Percentiles rank a stretch among this genome's conserved stretches.
Evolutionary conservation across 352 stramenopile species (phyloP).

Genomic region (Globisporangium viniferum): DNA sequence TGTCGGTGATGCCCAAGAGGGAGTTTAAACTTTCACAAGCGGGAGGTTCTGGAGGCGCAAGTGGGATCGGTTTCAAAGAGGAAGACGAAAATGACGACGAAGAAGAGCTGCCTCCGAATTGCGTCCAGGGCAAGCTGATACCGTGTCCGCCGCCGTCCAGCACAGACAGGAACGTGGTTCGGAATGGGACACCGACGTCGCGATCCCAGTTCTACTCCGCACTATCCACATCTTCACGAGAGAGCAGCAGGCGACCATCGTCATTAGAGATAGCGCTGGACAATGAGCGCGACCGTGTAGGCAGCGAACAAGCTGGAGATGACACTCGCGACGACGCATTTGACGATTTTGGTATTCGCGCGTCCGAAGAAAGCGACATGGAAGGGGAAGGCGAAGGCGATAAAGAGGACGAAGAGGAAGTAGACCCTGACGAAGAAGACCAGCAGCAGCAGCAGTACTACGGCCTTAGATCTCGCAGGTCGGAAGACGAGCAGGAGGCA

Average conservation of each 20-base stretch:
- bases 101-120: slow-evolving; percentile 25
- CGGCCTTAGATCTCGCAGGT: neutral
- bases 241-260: neutral
- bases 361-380: neutral
- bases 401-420: neutral
- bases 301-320: neutral
- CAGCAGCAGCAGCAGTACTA: neutral
- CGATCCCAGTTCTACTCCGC: slow-evolving; percentile 20
- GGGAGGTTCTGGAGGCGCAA: neutral
- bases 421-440: neutral
- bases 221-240: neutral
- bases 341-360: neutral
- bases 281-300: neutral
- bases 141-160: slow-evolving; percentile 24
- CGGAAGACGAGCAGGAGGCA: neutral
- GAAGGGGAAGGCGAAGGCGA: neutral
- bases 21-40: neutral
- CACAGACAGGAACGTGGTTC: neutral
- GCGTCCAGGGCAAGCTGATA: slow-evolving; percentile 33
- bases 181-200: slow-evolving; percentile 9
- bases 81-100: slow-evolving; percentile 13
- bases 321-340: neutral
- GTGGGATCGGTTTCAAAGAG: neutral
- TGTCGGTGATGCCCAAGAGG: neutral
- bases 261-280: neutral